A percentile compares a stretch with the other conserved stretches of the same genome.
Conservation (phyloP, 768 basidiomycete species). For the Rhodocollybia butyracea region DNA sequence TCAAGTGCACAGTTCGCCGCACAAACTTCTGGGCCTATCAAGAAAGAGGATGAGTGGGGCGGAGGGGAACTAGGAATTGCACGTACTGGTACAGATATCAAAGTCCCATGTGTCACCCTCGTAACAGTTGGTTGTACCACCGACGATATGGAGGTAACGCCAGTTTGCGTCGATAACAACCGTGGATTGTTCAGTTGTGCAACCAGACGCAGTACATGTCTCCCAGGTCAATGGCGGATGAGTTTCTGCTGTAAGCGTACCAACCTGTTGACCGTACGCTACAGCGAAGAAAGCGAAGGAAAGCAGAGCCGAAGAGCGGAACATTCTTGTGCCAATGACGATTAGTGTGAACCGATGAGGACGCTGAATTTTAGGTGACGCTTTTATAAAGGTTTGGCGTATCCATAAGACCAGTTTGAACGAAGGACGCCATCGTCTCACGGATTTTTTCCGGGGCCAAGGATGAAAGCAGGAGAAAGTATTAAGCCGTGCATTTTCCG, state of each 20-base stretch:
- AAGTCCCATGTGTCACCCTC: constrained; percentile 49
- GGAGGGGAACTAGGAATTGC: too few species aligned
- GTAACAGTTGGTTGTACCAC: constrained; percentile 38
- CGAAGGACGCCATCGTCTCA: too few species aligned
- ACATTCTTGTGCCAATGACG: constrained; percentile 15
- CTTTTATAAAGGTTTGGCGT: too few species aligned
- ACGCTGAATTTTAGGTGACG: too few species aligned
- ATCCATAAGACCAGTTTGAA: too few species aligned
- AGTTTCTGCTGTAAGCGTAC: constrained; percentile 37
- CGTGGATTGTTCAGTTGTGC: constrained; percentile 26
- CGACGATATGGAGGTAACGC: constrained; percentile 41
- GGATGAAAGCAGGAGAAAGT: too few species aligned
- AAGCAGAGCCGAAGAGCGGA: constrained; percentile 22
- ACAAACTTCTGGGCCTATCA: too few species aligned
- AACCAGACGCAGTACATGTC: constrained; percentile 32
- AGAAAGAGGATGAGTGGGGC: too few species aligned
- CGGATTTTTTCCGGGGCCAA: too few species aligned
- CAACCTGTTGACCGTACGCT: constrained; percentile 39
- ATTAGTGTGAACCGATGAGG: not conserved
- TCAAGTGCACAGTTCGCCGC: constrained; percentile 40
- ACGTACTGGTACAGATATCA: constrained; percentile 48
- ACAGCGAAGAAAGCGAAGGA: constrained; percentile 25
- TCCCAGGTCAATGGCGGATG: constrained; percentile 38
- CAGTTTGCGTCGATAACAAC: constrained; percentile 49
- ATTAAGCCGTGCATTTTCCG: too few species aligned